Evolutionary conservation across 345 rosid genomes (phyloP), one percentile per base, ranked within the genome.

Genomic region (Citrus inodora): DNA sequence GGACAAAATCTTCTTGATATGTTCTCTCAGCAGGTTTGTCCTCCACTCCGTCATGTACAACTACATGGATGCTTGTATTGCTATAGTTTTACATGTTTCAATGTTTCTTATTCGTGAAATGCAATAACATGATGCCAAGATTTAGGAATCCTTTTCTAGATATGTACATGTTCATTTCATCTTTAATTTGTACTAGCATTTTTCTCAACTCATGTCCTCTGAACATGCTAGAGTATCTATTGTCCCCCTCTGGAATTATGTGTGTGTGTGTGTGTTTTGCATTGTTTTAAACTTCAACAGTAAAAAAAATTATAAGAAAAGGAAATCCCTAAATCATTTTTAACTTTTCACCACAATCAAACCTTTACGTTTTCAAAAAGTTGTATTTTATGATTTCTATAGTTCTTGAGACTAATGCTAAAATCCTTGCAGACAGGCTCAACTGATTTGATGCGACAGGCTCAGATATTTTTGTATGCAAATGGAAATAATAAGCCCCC

Each of bases 401-500:
- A 65, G 25, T 13, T 35, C 33, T 24, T 53, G 27, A 53, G 64
- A 82, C 64, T 64, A 27, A 72, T 69, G 79, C 32, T 73, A 13
- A 75, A 75, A 64, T 38, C 78, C 42, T 84, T 90, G 84, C 90
- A 95, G 98, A 87, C 79, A 17, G 89, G 90, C 71, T 86, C 88
- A 74, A 87, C 83, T 82, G 97, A 89, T 81, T 80, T 96, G 77
- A 90, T 94, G 89, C 82, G 74, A 79, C 92, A 84, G 77, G 92
- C 98, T 42, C 98, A 93, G 78, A 82, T 87, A 74, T 96, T 96
- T 86, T 65, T 90, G 63, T 94, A 94, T 81, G 86, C 88, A 67
- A 92, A 94, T 74, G 99, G 99, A 76, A 94, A 87, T 71, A 86
- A 81, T 78, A 81, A 80, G 64, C 90, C 97, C 82, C 97, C 99